Conservation (phyloP, 306 rosid species). For the Casuarina equisetifolia region DNA sequence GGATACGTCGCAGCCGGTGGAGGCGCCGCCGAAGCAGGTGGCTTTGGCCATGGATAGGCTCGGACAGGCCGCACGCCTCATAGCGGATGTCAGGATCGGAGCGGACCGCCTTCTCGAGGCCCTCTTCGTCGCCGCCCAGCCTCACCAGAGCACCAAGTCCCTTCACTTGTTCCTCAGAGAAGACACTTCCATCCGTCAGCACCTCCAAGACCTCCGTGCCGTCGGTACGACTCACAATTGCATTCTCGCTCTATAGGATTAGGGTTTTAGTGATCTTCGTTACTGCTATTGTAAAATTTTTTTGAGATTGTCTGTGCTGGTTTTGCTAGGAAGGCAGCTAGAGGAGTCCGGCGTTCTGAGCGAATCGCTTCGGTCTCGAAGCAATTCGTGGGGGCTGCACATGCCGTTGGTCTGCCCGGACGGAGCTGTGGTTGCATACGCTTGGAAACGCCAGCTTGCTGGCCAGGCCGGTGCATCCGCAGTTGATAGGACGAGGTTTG, state of each 20-base stretch:
- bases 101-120: conserved; percentile 93
- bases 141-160: conserved; percentile 70
- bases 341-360: conserved; percentile 84
- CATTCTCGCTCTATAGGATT: conserved; percentile 14
- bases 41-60: conserved; percentile 86
- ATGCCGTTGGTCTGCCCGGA: conserved; percentile 98
- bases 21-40: conserved; percentile 96
- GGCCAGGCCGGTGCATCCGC: conserved; percentile 97
- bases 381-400: conserved; percentile 90
- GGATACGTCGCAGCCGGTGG: conserved; percentile 46
- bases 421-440: conserved; percentile 91
- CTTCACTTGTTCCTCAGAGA: conserved; percentile 68
- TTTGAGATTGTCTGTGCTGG: neutral
- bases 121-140: conserved; percentile 61
- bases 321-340: conserved; percentile 70
- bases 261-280: neutral
- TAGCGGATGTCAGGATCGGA: conserved; percentile 84
- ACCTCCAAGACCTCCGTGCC: conserved; percentile 75
- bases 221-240: conserved; percentile 47
- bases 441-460: conserved; percentile 94
- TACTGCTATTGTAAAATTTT: neutral
- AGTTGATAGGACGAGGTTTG: conserved; percentile 80
- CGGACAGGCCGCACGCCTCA: conserved; percentile 76
- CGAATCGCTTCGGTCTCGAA: conserved; percentile 71
- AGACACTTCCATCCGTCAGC: conserved; percentile 84